Evolutionary conservation across 1,284 basidiomycete species (phyloP).

Genomic region (Puccinia triticina): DNA sequence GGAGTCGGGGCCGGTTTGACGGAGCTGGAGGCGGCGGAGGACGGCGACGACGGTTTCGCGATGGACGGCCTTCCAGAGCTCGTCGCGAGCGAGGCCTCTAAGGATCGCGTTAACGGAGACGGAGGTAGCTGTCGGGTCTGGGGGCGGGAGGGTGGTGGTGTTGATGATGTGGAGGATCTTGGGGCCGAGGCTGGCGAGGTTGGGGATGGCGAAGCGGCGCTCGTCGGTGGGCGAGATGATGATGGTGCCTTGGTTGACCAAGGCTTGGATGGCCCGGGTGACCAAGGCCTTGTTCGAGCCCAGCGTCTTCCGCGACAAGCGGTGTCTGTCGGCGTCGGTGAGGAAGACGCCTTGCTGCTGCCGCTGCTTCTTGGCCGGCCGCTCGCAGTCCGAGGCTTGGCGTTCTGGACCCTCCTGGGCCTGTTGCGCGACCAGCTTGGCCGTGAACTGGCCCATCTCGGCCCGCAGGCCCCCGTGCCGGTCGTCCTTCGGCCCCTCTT

Average conservation of each 20-base stretch:
- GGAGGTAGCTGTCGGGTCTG: background rate
- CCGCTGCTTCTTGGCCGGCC: background rate
- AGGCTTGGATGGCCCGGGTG: background rate
- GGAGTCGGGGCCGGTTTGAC: background rate
- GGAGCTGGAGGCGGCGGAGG: background rate
- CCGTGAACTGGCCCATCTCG: background rate
- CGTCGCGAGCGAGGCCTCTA: background rate
- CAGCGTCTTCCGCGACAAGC: background rate
- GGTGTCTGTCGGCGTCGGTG: background rate
- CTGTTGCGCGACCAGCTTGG: background rate
- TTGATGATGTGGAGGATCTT: constrained; percentile 22
- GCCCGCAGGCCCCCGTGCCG: background rate
- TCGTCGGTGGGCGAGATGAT: constrained; percentile 18
- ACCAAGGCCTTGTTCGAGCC: background rate
- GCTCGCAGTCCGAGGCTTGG: background rate
- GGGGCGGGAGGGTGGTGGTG: background rate
- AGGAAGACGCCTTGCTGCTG: background rate
- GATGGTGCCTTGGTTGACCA: constrained; percentile 14
- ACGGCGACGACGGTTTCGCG: background rate
- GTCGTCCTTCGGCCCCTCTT: background rate
- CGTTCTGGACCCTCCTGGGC: background rate
- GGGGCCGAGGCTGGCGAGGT: background rate
- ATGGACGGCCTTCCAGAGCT: constrained; percentile 6
- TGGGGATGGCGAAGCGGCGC: constrained; percentile 1
- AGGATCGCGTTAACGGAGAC: background rate